Conservation (phyloP, 164 flowering plant genomes). For the Nymphaea colorata region DNA sequence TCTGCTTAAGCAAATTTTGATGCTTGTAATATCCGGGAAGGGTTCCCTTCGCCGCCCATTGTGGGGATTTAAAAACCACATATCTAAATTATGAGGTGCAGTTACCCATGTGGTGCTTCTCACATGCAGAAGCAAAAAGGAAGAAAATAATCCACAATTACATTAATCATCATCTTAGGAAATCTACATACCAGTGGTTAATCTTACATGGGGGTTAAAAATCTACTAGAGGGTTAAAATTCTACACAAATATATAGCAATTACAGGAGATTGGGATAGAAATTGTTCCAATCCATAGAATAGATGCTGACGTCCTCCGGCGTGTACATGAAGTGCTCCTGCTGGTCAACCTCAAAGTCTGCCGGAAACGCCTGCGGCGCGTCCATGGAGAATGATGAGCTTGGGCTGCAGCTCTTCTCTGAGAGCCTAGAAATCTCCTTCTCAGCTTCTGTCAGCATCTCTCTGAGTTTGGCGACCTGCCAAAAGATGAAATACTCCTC, state of each 20-base stretch:
- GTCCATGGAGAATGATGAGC: conserved; percentile 36
- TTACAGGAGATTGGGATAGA: conserved; percentile 13
- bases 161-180: not conserved
- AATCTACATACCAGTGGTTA: not conserved
- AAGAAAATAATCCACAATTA: not conserved
- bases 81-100: too few species aligned
- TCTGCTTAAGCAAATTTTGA: too few species aligned
- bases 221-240: not conserved
- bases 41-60: too few species aligned
- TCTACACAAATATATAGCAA: not conserved
- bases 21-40: too few species aligned
- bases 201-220: not conserved
- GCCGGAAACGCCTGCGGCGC: conserved; percentile 28
- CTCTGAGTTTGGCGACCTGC: conserved; percentile 51
- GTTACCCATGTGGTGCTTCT: too few species aligned
- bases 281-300: conserved; percentile 42
- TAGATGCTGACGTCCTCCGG: conserved; percentile 19
- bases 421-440: conserved; percentile 34
- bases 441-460: conserved; percentile 35
- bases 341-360: conserved; percentile 29
- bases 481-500: not conserved
- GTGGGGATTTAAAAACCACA: too few species aligned
- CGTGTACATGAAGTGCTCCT: conserved; percentile 20
- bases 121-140: not conserved
- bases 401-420: conserved; percentile 32